A percentile compares a stretch with the other conserved stretches of the same genome.
phyloP scores from a whole-genome alignment of 768 basidiomycete species.

The Rhodocollybia butyracea region DNA sequence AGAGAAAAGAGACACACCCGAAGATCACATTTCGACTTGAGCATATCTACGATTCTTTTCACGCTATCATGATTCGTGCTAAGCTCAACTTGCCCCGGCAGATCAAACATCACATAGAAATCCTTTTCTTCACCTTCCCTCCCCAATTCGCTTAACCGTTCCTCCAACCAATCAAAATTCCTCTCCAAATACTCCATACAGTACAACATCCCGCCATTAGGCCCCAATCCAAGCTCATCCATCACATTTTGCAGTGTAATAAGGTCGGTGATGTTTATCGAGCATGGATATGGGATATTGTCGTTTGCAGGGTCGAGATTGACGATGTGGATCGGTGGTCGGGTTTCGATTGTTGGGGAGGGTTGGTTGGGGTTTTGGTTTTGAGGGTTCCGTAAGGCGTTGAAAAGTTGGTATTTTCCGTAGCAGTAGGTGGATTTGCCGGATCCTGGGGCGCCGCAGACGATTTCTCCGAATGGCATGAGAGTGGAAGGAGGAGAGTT shows the following conservation, averaged over 20 bases:
- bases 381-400: too few relatives aligned
- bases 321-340: constrained; percentile 83
- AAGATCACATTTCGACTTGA: constrained; percentile 68
- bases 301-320: constrained; percentile 97
- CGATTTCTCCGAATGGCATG: constrained; percentile 88
- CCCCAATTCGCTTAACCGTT: constrained; percentile 58
- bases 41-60: constrained; percentile 69
- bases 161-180: constrained; percentile 90
- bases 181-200: constrained; percentile 95
- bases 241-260: constrained; percentile 88
- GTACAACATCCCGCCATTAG: constrained; percentile 95
- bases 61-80: constrained; percentile 94
- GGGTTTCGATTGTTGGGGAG: too few relatives aligned
- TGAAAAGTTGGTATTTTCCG: constrained; percentile 86
- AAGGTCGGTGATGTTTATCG: constrained; percentile 78
- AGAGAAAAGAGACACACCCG: constrained; percentile 40
- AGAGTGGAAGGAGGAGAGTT: not conserved
- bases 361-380: too few relatives aligned
- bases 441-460: constrained; percentile 82
- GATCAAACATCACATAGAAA: constrained; percentile 89
- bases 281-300: constrained; percentile 86
- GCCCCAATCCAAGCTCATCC: constrained; percentile 80
- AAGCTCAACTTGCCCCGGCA: constrained; percentile 96
- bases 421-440: constrained; percentile 89
- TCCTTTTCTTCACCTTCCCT: constrained; percentile 33